phyloP scores from a whole-genome alignment of 129 eudicot species.

The Gnaphalium uliginosum region DNA sequence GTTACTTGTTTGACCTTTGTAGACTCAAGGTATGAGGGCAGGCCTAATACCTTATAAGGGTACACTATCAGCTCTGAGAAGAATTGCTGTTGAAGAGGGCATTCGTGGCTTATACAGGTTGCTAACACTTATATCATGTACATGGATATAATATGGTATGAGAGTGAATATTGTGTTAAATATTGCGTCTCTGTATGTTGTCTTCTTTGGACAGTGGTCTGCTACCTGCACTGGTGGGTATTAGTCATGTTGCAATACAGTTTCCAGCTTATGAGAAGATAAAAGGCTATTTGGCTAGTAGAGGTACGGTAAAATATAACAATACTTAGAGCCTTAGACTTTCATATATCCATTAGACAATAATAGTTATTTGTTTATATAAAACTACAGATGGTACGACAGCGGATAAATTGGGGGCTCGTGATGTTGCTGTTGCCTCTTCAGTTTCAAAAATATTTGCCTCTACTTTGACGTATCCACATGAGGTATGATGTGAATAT shows the following conservation, averaged over 20 bases:
- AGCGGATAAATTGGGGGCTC: slow-evolving; percentile 68
- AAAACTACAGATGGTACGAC: slow-evolving; percentile 58
- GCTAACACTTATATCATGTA: slow-evolving; percentile 4
- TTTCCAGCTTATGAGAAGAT: slow-evolving; percentile 92
- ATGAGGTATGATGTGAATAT: slow-evolving; percentile 64
- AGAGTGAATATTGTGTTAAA: slow-evolving; percentile 12
- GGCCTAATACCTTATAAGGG: slow-evolving; percentile 73
- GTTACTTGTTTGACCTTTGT: slow-evolving; percentile 22
- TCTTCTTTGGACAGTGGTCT: slow-evolving; percentile 69
- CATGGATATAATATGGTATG: background rate
- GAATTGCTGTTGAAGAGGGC: slow-evolving; percentile 87
- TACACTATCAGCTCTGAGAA: slow-evolving; percentile 86
- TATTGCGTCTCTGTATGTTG: background rate
- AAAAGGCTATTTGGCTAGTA: slow-evolving; percentile 76
- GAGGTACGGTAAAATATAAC: slow-evolving; percentile 39
- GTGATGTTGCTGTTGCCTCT: slow-evolving; percentile 91
- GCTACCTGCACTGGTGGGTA: slow-evolving; percentile 96
- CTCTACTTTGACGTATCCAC: slow-evolving; percentile 93
- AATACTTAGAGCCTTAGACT: background rate
- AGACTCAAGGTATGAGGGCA: slow-evolving; percentile 88
- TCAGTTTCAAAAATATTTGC: slow-evolving; percentile 94
- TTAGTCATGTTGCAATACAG: slow-evolving; percentile 96
- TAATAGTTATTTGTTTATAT: slow-evolving; percentile 2
- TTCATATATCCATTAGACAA: background rate
- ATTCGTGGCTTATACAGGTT: slow-evolving; percentile 96